Evolutionary conservation across 148 eudicot species (phyloP).

Genomic region (Rhododendron williamsianum): DNA sequence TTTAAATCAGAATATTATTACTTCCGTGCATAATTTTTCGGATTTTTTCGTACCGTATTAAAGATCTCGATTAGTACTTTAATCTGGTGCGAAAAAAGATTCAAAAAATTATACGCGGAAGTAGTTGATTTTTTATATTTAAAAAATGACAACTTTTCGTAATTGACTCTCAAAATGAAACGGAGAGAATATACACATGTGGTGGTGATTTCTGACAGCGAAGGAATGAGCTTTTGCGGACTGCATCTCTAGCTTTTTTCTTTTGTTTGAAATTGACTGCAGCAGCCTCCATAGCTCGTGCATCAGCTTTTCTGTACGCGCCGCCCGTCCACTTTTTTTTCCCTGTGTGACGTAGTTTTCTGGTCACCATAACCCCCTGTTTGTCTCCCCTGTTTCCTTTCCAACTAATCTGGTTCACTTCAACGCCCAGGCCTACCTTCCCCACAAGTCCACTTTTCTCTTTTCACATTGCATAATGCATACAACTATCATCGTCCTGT

Average conservation of each 20-base stretch:
- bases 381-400: background rate
- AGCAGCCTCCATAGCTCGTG: background rate
- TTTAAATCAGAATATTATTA: too few relatives aligned
- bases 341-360: background rate
- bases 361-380: background rate
- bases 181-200: background rate
- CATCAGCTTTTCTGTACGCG: background rate
- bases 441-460: background rate
- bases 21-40: too few relatives aligned
- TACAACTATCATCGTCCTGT: background rate
- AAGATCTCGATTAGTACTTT: too few relatives aligned
- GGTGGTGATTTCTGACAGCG: background rate
- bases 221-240: background rate
- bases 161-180: fast-evolving
- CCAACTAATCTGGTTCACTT: background rate
- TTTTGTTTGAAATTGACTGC: background rate
- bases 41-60: too few relatives aligned
- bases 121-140: too few relatives aligned
- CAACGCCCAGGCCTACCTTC: background rate
- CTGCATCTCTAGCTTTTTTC: background rate
- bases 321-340: background rate
- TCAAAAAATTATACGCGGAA: too few relatives aligned
- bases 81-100: too few relatives aligned
- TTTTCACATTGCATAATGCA: too few relatives aligned
- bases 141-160: too few relatives aligned